Base-by-base conservation (phyloP, 306 rosid species). In the Benincasa hispida region DNA sequence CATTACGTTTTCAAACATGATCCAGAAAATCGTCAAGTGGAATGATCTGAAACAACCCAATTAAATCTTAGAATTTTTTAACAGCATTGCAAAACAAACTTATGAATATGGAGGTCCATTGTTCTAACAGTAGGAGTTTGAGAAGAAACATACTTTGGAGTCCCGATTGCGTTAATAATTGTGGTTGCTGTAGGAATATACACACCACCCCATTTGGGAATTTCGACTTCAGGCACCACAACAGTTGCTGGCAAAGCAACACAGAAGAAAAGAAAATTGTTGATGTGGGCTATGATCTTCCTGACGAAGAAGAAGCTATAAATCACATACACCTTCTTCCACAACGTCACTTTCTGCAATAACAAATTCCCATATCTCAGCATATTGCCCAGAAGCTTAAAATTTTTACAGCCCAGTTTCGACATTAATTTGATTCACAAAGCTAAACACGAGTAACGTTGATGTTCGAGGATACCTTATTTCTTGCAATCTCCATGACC, bases 261-360 rank as follows among this genome's bases (percentile, higher is more conserved):
- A 80, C 97, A 89, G 80, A 89, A 93, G 79, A 93, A 91, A 57
- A 88, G 58, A 75, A 91, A 93, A 10, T 97, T 89, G 81, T 82
- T 85, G 83, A 93, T 65, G 81, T 93, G 98, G 19, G 97, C 97
- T 74, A 91, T 79, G 30, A 91, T 83, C 78, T 93, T 93, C 81
- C 97, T 79, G 37, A 93, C 96, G 41, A 93, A 88, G 87, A 93
- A 93, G 85, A 93, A 93, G 82, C 95, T 93, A 87, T 93, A 93
- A n/a, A 88, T 73, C 76, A 93, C 97, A 81, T 93, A 83, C 5
- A 91, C 28, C 86, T 93, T 93, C 89, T 91, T 89, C 90, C 89
- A 89, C 77, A 79, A 35, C 3, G 93, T 73, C 39, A 93, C 97
- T 83, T 85, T 91, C 98, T 93, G 93, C 91, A 58, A 69, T 68